Conservation (phyloP, 2,329 filamentous ascomycete species). For the Monilinia fructigena region DNA sequence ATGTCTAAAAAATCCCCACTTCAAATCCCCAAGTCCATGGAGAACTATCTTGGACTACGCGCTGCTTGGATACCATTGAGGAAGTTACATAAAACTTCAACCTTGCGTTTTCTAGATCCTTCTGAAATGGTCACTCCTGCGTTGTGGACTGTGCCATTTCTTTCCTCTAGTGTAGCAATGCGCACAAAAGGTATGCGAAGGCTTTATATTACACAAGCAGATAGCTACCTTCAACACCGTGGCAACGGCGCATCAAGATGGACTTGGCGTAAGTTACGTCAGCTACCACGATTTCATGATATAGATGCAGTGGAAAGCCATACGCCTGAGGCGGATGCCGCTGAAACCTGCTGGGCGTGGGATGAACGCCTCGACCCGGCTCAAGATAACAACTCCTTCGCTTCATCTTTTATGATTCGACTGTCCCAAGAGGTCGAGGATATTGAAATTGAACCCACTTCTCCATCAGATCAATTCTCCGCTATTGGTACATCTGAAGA, state of each 20-base stretch:
- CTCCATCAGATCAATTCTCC: constrained; percentile 39
- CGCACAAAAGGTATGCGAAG: constrained; percentile 59
- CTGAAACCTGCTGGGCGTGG: constrained; percentile 67
- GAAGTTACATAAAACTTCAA: constrained; percentile 72
- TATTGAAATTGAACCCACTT: constrained; percentile 29
- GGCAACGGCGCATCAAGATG: constrained; percentile 47
- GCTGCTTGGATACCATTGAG: constrained; percentile 73
- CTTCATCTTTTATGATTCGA: constrained; percentile 46
- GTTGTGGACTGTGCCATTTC: constrained; percentile 69
- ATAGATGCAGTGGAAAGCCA: constrained; percentile 46
- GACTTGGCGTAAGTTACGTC: constrained; percentile 69
- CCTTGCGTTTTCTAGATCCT: constrained; percentile 67
- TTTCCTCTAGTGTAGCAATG: constrained; percentile 72
- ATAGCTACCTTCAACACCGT: constrained; percentile 68
- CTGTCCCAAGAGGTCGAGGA: constrained; percentile 42
- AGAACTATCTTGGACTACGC: constrained; percentile 51
- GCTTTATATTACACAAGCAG: constrained; percentile 72
- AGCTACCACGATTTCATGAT: constrained; percentile 59
- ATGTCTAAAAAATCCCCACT: constrained; percentile 28
- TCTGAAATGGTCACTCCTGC: constrained; percentile 72
- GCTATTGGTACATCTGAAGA: constrained; percentile 34
- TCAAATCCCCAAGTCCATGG: constrained; percentile 29
- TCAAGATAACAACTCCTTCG: constrained; percentile 37
- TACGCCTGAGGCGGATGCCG: constrained; percentile 59
- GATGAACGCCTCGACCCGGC: constrained; percentile 43